A percentile compares a stretch with the other conserved stretches of the same genome.
Conservation (phyloP, 164 flowering plant genomes). For the Brasenia schreberi region DNA sequence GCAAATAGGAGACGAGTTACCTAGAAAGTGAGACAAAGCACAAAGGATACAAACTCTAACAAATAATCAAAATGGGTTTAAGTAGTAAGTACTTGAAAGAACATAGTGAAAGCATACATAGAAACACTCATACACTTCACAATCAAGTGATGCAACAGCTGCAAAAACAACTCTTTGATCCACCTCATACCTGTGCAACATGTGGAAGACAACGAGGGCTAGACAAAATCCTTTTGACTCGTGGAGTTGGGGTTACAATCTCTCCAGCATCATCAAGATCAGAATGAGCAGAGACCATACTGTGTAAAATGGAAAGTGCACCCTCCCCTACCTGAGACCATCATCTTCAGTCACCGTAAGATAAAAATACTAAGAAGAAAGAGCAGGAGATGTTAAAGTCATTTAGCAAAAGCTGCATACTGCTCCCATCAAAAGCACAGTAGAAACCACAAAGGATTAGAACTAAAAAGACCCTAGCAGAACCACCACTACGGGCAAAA, state of each 20-base stretch:
- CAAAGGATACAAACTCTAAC: neutral
- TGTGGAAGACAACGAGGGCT: constrained; percentile 97
- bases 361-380: neutral
- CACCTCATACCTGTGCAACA: constrained; percentile 70
- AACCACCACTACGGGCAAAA: neutral
- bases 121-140: neutral
- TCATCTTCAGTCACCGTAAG: neutral
- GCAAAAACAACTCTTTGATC: neutral
- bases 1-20: too few species aligned
- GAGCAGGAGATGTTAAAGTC: too few species aligned
- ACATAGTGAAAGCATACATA: too few species aligned
- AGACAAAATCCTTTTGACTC: constrained; percentile 91
- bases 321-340: constrained; percentile 79
- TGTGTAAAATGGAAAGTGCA: constrained; percentile 77
- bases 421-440: neutral
- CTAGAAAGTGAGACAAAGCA: too few species aligned
- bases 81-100: neutral
- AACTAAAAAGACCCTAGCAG: neutral
- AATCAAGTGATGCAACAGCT: neutral
- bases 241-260: constrained; percentile 96
- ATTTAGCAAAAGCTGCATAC: too few species aligned
- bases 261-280: constrained; percentile 99
- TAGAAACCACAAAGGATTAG: neutral
- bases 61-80: neutral
- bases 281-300: constrained; percentile 98